Conservation (phyloP, 768 basidiomycete species). For the Psilocybe subaeruginosa region DNA sequence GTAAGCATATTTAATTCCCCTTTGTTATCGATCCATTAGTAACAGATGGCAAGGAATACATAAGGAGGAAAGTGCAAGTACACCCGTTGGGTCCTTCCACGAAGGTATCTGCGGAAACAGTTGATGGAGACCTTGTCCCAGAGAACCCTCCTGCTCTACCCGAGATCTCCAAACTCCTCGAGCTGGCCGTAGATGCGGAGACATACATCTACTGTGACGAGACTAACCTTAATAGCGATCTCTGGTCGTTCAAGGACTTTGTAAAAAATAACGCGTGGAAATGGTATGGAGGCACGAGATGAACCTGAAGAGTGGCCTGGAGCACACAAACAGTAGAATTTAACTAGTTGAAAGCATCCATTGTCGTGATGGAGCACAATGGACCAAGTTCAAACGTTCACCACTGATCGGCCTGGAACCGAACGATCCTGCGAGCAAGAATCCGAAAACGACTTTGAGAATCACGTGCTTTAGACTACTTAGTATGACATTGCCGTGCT, state of each 20-base stretch:
- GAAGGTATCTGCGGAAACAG: slow-evolving; percentile 33
- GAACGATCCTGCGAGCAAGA: too few relatives aligned
- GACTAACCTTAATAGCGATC: slow-evolving; percentile 48
- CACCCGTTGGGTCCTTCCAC: slow-evolving; percentile 53
- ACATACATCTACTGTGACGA: slow-evolving; percentile 73
- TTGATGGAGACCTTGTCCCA: slow-evolving; percentile 40
- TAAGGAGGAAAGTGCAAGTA: slow-evolving; percentile 52
- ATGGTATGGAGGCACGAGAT: slow-evolving; percentile 60
- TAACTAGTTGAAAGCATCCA: too few relatives aligned
- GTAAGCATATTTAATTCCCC: slow-evolving; percentile 41
- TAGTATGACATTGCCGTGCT: background rate
- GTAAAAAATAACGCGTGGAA: slow-evolving; percentile 74
- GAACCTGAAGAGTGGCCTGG: background rate
- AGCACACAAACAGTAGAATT: too few relatives aligned
- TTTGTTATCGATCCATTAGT: background rate
- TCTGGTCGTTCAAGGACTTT: slow-evolving; percentile 89
- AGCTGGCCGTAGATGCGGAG: slow-evolving; percentile 48
- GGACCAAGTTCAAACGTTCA: too few relatives aligned
- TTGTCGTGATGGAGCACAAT: too few relatives aligned
- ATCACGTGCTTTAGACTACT: background rate
- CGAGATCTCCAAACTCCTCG: slow-evolving; percentile 29
- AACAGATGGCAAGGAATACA: slow-evolving; percentile 67
- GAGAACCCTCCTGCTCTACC: slow-evolving; percentile 46
- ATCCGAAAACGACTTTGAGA: too few relatives aligned
- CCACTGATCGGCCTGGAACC: too few relatives aligned